A percentile compares a stretch with the other conserved stretches of the same genome.
Conservation (phyloP, 1,284 basidiomycete species). For the Malassezia obtusa region DNA sequence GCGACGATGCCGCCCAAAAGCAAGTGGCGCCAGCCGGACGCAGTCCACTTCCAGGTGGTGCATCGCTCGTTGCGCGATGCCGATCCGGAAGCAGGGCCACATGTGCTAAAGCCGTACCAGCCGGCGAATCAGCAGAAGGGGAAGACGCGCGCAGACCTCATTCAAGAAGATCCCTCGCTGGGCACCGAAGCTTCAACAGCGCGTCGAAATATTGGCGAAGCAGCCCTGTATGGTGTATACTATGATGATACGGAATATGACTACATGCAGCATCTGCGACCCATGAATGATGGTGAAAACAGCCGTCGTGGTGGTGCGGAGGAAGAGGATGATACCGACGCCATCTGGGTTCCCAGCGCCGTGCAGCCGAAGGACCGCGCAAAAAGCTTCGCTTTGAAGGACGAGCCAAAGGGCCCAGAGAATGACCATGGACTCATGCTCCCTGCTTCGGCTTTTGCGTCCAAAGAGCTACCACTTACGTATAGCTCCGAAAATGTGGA, state of each 20-base stretch:
- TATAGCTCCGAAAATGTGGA: slow-evolving; percentile 24
- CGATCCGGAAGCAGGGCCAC: slow-evolving; percentile 75
- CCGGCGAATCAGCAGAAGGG: slow-evolving; percentile 53
- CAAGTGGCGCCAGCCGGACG: slow-evolving; percentile 75
- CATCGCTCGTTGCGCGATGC: slow-evolving; percentile 94
- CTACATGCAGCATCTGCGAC: slow-evolving; percentile 85
- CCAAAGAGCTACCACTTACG: slow-evolving; percentile 24
- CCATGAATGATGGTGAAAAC: slow-evolving; percentile 35
- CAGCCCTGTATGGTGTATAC: slow-evolving; percentile 78
- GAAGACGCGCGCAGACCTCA: slow-evolving; percentile 66
- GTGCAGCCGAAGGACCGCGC: slow-evolving; percentile 27
- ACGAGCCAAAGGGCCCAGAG: not conserved
- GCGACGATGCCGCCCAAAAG: slow-evolving; percentile 52
- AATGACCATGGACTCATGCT: slow-evolving; percentile 48
- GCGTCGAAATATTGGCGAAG: slow-evolving; percentile 62
- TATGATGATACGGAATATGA: slow-evolving; percentile 98
- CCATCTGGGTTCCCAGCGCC: slow-evolving; percentile 22
- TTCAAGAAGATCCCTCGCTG: slow-evolving; percentile 54
- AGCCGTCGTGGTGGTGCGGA: slow-evolving; percentile 36
- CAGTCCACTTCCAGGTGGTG: slow-evolving; percentile 90
- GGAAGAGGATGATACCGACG: slow-evolving; percentile 28
- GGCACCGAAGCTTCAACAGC: slow-evolving; percentile 50
- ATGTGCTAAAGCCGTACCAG: slow-evolving; percentile 75
- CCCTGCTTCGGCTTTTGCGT: slow-evolving; percentile 56
- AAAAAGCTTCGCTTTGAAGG: slow-evolving; percentile 26